A percentile compares a stretch with the other conserved stretches of the same genome.
Conservation (phyloP, 805 yeast species). For the Tetrapisispora pingtungensis region DNA sequence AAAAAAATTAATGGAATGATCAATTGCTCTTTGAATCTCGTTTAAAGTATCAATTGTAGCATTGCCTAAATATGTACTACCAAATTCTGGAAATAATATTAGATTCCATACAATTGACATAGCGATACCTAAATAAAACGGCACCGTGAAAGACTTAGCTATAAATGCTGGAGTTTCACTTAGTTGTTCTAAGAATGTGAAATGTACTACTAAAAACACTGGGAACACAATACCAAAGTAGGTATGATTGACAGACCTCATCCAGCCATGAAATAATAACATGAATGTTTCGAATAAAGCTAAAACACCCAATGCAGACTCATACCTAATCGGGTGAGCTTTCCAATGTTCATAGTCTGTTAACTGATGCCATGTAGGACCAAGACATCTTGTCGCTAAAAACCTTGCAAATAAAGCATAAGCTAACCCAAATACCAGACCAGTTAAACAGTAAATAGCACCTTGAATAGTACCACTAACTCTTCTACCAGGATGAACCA, state of each 20-base stretch:
- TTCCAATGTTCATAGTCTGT: conserved; percentile 26
- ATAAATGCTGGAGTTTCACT: conserved; percentile 24
- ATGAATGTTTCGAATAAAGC: conserved; percentile 37
- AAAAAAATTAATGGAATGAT: conserved; percentile 33
- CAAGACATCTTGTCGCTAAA: conserved; percentile 32
- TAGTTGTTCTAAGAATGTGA: conserved; percentile 34
- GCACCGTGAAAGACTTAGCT: conserved; percentile 33
- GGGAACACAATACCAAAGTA: conserved; percentile 40
- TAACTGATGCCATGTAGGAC: conserved; percentile 18
- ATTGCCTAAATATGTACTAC: conserved; percentile 39
- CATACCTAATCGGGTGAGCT: conserved; percentile 25
- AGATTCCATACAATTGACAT: conserved; percentile 36
- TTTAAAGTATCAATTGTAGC: conserved; percentile 33
- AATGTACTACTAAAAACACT: conserved; percentile 41
- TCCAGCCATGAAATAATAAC: conserved; percentile 41
- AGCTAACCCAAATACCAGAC: conserved; percentile 34
- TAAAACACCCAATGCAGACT: conserved; percentile 35
- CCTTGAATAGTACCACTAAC: conserved; percentile 39
- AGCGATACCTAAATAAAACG: conserved; percentile 39
- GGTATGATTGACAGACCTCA: conserved; percentile 38
- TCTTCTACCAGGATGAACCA: conserved; percentile 42
- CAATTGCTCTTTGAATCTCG: conserved; percentile 33
- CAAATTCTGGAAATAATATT: conserved; percentile 41
- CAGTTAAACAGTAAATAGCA: conserved; percentile 32
- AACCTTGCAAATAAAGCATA: conserved; percentile 35